Evolutionary conservation across 768 basidiomycete species (phyloP), one percentile per base, ranked within the genome.

Genomic region (Rhizopogon salebrosus): DNA sequence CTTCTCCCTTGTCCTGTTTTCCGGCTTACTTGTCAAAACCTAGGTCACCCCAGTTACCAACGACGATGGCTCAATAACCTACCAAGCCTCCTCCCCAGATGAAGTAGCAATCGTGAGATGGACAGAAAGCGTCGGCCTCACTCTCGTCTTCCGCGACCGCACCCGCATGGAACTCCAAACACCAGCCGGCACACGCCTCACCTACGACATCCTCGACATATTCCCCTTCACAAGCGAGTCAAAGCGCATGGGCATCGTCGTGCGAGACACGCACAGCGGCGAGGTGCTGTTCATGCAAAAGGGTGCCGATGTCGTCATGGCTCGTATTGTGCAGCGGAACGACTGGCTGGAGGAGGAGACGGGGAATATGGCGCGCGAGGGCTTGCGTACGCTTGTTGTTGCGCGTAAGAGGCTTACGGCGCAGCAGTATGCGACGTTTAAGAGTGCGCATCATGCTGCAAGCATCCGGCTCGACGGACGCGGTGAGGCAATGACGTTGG

Each of bases 281-380:
- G 92, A 95, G 54, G 84, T 95, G 48, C 83, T 78, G 9, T 99
- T 99, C 71, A 72, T 94, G 54, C 92, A 98, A 64, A 99, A 99
- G 66, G 97, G 97, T 23, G 97, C 95, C 0, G 97, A 99, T 64
- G 93, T 95, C n/a, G 92, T 98, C 37, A 98, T 99, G 97, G 78
- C 87, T 23, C 82, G 79, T 62, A 93, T 99, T 49, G 95, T 98
- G 34, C 92, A 92, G 64, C 83, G 89, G 62, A 98, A 98, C 66
- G 97, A 98, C 69, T 98, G 97, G 97, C 76, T 99, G 1, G 97
- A 99, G 62, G 97, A 99, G 65, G 97, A 99, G 70, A 93, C 90
- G 7, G 95, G 87, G 9, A 98, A 99, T 65, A 98, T 99, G 95
- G 95, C 95, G 1, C 77, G 95, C 14, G 97, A 99, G 61, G 97